Conservation (phyloP, 129 eudicot genomes). For the Logfia minima region DNA sequence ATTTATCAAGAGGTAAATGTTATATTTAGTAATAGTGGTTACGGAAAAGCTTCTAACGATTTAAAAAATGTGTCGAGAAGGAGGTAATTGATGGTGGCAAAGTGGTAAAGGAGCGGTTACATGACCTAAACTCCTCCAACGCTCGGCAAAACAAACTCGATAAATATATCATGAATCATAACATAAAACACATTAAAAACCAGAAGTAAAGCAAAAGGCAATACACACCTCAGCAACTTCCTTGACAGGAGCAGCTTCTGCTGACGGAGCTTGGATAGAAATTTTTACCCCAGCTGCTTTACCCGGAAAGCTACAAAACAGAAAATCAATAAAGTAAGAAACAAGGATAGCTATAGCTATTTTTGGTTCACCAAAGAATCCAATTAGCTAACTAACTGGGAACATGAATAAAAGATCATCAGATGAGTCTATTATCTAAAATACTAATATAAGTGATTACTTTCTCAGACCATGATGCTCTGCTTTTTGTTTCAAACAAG, state of each 20-base stretch:
- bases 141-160: no score
- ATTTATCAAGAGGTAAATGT: no score
- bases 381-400: background rate
- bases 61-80: no score
- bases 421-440: background rate
- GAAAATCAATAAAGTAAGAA: background rate
- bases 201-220: background rate
- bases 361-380: background rate
- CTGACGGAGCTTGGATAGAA: conserved; percentile 45
- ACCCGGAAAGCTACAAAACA: conserved; percentile 64
- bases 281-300: conserved; percentile 70
- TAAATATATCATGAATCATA: background rate
- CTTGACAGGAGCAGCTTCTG: conserved; percentile 57
- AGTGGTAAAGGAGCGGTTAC: no score
- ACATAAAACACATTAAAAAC: background rate
- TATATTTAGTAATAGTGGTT: no score
- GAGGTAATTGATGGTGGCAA: no score
- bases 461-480: background rate
- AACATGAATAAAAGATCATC: background rate
- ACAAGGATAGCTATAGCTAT: background rate
- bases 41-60: no score
- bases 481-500: background rate
- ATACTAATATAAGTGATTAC: background rate
- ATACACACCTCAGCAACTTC: conserved; percentile 49
- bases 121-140: no score